Evolutionary conservation across 1,139 yeast species (phyloP), one percentile per base, ranked within the genome.

Genomic region (Candida sp.): DNA sequence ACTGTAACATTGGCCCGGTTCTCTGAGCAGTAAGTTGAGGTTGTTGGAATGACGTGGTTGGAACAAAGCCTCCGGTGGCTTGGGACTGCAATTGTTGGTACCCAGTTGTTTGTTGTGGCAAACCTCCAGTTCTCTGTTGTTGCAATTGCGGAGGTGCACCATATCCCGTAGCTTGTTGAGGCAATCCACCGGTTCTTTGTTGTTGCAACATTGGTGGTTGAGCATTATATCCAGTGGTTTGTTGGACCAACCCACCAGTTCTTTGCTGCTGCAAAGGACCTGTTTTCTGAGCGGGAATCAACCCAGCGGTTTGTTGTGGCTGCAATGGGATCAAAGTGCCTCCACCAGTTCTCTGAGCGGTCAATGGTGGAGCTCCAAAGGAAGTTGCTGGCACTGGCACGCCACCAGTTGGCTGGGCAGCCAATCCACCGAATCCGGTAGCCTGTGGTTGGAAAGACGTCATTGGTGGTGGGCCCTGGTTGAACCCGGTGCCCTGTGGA

Each of bases 281-380:
- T 3, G 80, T 75, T 49, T 65, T 72, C 54, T 75, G 79, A 7
- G 79, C 70, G 3, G 81, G 80, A 44, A 77, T 70, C 51, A 77
- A 69, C 1, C 81, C 75, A 4, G 81, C 75, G 2, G 81, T 77
- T 54, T 77, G 81, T 55, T 77, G 82, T 2, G 81, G 80, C 54
- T 76, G 80, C 55, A 77, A 70, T 3, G 81, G 80, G 49, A 77
- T 63, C 59, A 77, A 71, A 5, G 73, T 60, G 4, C 77, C 77
- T 7, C 77, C 77, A 3, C 81, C 81, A 9, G 81, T 77, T 56
- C 75, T 65, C 54, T 77, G 81, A 8, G 75, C 61, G 9, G 63
- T 50, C 54, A 73, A 65, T n/a, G 41, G 34, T 22, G 46, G 28
- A 28, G 41, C 46, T 0, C 70, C 63, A 57, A 66, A 69, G 9